These are phyloP conservation scores for Arctium minus DNA, from an alignment of 129 eudicot genomes.

Conservation along the genomic window DNA sequence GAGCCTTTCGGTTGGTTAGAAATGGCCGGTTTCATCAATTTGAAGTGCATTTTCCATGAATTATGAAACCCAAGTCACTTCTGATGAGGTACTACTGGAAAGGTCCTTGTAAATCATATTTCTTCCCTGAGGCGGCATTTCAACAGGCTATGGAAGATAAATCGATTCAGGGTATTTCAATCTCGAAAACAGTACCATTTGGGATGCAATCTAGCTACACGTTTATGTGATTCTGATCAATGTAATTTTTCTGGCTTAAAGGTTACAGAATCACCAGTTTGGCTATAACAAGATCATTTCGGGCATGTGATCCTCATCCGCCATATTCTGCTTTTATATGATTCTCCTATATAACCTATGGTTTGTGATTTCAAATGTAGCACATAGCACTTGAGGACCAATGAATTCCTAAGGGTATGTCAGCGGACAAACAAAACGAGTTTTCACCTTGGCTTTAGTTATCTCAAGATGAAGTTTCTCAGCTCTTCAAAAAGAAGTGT, in stretches of 20 bases:
- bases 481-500: too few species aligned
- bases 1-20: slow-evolving; percentile 8
- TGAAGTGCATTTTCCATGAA: slow-evolving; percentile 5
- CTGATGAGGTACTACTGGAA: background rate
- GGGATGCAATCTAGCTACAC: slow-evolving; percentile 4
- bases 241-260: slow-evolving; percentile 9
- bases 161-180: slow-evolving; percentile 1
- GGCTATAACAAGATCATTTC: slow-evolving; percentile 11
- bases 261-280: slow-evolving; percentile 10
- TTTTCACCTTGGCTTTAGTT: too few species aligned
- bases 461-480: too few species aligned
- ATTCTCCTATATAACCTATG: background rate
- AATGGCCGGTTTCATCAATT: slow-evolving; percentile 1
- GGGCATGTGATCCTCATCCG: background rate
- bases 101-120: background rate
- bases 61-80: background rate
- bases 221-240: background rate
- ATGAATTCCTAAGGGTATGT: too few species aligned
- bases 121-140: background rate
- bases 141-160: background rate
- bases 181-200: slow-evolving; percentile 1
- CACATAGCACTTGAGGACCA: background rate
- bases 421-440: too few species aligned
- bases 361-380: background rate
- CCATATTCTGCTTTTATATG: background rate